A percentile compares a stretch with the other conserved stretches of the same genome.
Conservation (phyloP, 1,284 basidiomycete species). For the Stereum hirsutum region DNA sequence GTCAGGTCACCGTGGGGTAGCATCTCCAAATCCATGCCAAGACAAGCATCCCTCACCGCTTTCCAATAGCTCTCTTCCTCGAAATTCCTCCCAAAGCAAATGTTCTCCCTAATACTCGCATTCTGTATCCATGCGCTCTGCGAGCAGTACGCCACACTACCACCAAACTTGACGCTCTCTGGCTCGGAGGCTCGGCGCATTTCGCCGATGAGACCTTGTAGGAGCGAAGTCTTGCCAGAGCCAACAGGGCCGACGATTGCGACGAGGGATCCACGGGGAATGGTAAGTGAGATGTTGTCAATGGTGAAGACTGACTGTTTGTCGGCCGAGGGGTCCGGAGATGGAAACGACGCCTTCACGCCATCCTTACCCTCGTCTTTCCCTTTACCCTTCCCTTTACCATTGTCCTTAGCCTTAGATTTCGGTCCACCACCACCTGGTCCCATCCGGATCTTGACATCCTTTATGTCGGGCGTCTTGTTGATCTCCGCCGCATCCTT, state of each 20-base stretch:
- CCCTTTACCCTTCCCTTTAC: too few relatives aligned
- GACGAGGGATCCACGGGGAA: conserved; percentile 66
- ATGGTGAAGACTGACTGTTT: conserved; percentile 48
- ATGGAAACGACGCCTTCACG: too few relatives aligned
- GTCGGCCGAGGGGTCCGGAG: too few relatives aligned
- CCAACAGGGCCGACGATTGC: conserved; percentile 65
- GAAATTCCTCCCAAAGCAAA: conserved; percentile 77
- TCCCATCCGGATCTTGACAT: neutral
- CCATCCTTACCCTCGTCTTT: too few relatives aligned
- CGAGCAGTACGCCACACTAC: conserved; percentile 43
- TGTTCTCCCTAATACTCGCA: conserved; percentile 72
- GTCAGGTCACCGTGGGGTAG: conserved; percentile 79
- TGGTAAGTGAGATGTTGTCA: conserved; percentile 48
- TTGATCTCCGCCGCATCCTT: conserved; percentile 21
- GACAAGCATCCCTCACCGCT: conserved; percentile 64
- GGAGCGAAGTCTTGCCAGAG: conserved; percentile 63
- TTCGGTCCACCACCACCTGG: neutral
- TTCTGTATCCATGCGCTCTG: conserved; percentile 64
- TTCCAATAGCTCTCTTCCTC: conserved; percentile 75
- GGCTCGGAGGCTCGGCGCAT: conserved; percentile 61
- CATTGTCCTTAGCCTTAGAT: neutral
- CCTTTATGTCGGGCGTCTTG: too few relatives aligned
- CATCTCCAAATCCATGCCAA: conserved; percentile 75
- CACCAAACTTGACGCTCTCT: conserved; percentile 58
- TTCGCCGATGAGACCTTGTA: conserved; percentile 76